Conservation (phyloP, 2,329 filamentous ascomycete genomes). For the Acrodontium crateriforme region DNA sequence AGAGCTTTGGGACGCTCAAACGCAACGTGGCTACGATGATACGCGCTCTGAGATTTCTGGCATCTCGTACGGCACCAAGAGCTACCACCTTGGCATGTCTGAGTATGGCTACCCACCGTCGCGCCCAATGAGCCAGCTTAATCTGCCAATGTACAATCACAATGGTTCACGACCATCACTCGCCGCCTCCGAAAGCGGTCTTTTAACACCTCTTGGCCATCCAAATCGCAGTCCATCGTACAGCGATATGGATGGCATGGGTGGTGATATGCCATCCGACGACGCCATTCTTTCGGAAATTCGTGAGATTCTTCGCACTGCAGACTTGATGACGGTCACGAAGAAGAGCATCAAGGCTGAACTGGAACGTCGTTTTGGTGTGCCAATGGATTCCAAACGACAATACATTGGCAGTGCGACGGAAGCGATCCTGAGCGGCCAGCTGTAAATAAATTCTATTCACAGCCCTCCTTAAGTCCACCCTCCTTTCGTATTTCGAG, state of each 20-base stretch:
- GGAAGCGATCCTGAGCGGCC: constrained; percentile 28
- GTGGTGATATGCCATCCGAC: constrained; percentile 63
- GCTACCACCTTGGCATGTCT: constrained; percentile 39
- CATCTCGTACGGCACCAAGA: constrained; percentile 86
- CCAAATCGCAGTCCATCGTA: constrained; percentile 15
- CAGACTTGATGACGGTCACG: constrained; percentile 92
- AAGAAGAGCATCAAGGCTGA: constrained; percentile 97
- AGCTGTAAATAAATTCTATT: too few species aligned
- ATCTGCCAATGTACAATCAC: constrained; percentile 34
- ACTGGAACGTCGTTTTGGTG: constrained; percentile 78
- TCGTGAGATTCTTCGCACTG: constrained; percentile 77
- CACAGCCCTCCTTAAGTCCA: too few species aligned
- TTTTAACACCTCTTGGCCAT: constrained; percentile 25
- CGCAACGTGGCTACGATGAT: constrained; percentile 65
- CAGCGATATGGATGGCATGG: constrained; percentile 46
- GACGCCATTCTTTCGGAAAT: constrained; percentile 89
- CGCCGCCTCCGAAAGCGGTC: constrained; percentile 50
- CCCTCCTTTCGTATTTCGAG: too few species aligned
- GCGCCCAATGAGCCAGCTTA: constrained; percentile 46
- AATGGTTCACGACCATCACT: constrained; percentile 60
- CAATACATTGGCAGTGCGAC: constrained; percentile 57
- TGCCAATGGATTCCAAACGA: constrained; percentile 73
- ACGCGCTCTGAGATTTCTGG: constrained; percentile 79
- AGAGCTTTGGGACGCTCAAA: constrained; percentile 93
- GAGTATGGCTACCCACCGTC: constrained; percentile 49